Conservation (phyloP, 164 flowering plant genomes). For the Echeveria elegans region DNA sequence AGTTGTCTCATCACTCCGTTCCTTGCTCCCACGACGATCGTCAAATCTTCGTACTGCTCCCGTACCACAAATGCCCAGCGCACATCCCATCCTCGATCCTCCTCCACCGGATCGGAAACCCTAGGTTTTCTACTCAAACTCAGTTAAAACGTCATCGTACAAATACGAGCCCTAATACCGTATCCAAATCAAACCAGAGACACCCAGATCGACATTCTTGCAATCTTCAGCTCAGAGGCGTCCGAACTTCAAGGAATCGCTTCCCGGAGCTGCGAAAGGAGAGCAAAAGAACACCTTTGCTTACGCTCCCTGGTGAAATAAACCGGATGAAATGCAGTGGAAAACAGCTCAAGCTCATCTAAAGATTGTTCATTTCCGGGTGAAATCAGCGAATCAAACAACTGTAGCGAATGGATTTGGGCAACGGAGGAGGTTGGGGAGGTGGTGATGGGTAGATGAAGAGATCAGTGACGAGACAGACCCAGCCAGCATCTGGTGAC, state of each 20-base stretch:
- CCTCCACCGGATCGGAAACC: not conserved
- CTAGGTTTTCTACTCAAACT: not conserved
- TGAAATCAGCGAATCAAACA: not conserved
- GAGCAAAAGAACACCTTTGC: not conserved
- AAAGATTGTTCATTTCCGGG: not conserved
- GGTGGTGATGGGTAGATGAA: not conserved
- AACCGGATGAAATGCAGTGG: not conserved
- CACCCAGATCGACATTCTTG: not conserved
- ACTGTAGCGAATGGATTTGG: not conserved
- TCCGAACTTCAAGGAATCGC: not conserved
- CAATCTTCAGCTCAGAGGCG: not conserved
- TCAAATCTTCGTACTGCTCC: not conserved
- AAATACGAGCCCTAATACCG: not conserved
- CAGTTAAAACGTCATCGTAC: not conserved
- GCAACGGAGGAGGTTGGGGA: not conserved
- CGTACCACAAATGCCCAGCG: not conserved
- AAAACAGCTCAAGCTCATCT: not conserved
- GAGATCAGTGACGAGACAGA: not conserved
- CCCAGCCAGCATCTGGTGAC: not conserved
- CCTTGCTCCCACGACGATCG: not conserved
- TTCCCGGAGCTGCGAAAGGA: not conserved
- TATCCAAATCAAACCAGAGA: not conserved
- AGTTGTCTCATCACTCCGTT: not conserved
- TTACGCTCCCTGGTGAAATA: not conserved
- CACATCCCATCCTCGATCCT: slow-evolving; percentile 4